Percentiles rank a stretch among this genome's conserved stretches.
phyloP scores from a whole-genome alignment of 306 rosid species.

The Fagus crenata region DNA sequence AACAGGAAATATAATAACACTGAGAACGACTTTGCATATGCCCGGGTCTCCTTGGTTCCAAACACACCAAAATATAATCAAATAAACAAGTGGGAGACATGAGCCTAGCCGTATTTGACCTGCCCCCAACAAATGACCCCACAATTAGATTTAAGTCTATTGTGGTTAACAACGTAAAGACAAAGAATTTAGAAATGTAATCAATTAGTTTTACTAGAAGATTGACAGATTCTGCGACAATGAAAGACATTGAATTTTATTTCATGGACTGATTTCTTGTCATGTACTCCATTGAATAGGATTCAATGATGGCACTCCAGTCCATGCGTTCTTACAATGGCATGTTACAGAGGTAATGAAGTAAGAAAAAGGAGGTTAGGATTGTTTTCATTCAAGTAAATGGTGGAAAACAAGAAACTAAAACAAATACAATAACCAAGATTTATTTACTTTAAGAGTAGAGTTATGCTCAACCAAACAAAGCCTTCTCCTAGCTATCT shows the following conservation, averaged over 20 bases:
- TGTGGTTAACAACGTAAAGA: not conserved
- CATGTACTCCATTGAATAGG: not conserved
- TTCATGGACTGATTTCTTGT: not conserved
- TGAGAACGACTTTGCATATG: not conserved
- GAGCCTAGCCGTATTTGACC: not conserved
- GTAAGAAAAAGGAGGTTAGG: not conserved
- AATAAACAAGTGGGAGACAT: not conserved
- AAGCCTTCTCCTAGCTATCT: not conserved
- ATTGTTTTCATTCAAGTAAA: not conserved
- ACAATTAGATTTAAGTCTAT: not conserved
- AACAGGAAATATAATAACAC: not conserved
- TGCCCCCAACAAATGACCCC: constrained; percentile 4
- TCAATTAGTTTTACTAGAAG: not conserved
- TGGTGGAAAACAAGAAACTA: too few relatives aligned
- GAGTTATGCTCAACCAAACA: not conserved
- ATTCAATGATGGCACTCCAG: not conserved
- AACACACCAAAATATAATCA: not conserved
- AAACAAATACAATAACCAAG: too few relatives aligned
- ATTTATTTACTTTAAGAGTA: too few relatives aligned
- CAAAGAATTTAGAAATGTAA: not conserved
- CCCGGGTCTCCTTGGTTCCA: not conserved
- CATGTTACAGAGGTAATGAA: not conserved
- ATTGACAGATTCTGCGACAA: not conserved
- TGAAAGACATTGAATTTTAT: not conserved
- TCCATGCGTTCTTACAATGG: not conserved